A percentile compares a stretch with the other conserved stretches of the same genome.
Evolutionary conservation across 2,329 filamentous ascomycete species (phyloP).

Genomic region (Fusarium subglutinans): DNA sequence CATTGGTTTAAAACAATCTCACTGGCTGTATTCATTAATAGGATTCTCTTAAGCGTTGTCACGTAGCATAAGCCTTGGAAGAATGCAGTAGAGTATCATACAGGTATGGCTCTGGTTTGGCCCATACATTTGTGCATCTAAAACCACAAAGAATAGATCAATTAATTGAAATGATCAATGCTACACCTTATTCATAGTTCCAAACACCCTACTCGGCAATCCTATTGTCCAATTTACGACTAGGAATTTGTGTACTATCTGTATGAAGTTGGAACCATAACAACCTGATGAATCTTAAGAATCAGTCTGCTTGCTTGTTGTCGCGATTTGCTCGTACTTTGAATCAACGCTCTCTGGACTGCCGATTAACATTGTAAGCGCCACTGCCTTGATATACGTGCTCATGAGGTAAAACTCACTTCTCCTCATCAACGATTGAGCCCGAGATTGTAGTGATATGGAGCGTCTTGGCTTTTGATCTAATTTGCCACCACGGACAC

Average conservation of each 20-base stretch:
- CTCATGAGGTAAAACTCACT: neutral
- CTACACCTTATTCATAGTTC: neutral
- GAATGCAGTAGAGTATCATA: too few species aligned
- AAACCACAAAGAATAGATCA: neutral
- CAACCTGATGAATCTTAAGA: neutral
- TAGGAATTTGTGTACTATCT: neutral
- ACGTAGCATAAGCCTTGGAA: too few species aligned
- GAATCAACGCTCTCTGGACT: neutral
- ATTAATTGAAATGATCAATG: neutral
- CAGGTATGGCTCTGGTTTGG: too few species aligned
- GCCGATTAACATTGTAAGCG: neutral
- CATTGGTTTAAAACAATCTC: too few species aligned
- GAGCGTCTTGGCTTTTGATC: constrained; percentile 14
- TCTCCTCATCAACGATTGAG: constrained; percentile 5
- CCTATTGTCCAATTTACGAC: neutral
- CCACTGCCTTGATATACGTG: neutral
- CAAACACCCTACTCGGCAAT: neutral
- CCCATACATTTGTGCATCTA: too few species aligned
- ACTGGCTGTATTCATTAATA: too few species aligned
- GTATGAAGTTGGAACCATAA: neutral
- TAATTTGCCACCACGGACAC: constrained; percentile 42
- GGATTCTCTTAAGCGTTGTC: too few species aligned
- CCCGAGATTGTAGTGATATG: neutral
- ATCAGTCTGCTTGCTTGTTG: neutral
- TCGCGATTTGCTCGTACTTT: neutral